Conservation (phyloP, 2,329 filamentous ascomycete genomes). For the Fonsecaea multimorphosa region DNA sequence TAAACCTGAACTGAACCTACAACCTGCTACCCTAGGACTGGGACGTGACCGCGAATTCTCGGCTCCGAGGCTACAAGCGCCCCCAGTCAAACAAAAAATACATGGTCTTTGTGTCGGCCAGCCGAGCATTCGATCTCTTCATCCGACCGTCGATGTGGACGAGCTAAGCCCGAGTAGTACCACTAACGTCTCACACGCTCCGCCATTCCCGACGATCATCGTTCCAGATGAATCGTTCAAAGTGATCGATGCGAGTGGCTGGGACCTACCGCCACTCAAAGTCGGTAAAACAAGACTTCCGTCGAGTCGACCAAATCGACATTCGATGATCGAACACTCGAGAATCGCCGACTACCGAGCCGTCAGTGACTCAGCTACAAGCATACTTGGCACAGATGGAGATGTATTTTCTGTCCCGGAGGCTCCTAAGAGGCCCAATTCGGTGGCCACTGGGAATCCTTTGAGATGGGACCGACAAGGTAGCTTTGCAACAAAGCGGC, state of each 20-base stretch:
- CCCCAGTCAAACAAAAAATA: conserved; percentile 20
- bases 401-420: conserved; percentile 14
- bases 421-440: conserved; percentile 32
- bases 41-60: conserved; percentile 18
- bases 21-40: conserved; percentile 18
- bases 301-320: conserved; percentile 10
- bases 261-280: conserved; percentile 19
- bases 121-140: conserved; percentile 26
- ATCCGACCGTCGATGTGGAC: conserved; percentile 25
- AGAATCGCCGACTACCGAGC: conserved; percentile 28
- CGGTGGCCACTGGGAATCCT: conserved; percentile 36
- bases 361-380: conserved; percentile 31
- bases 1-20: neutral
- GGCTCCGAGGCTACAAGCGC: conserved; percentile 17
- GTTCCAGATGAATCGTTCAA: conserved; percentile 27
- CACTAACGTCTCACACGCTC: neutral
- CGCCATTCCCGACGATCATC: conserved; percentile 9
- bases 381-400: conserved; percentile 12
- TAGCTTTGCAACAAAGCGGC: conserved; percentile 19
- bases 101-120: conserved; percentile 18
- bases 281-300: conserved; percentile 17
- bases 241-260: conserved; percentile 32
- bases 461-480: conserved; percentile 31
- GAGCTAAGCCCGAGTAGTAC: conserved; percentile 6
- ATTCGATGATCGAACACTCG: conserved; percentile 33